A percentile compares a stretch with the other conserved stretches of the same genome.
These are phyloP conservation scores for Onygena corvina DNA, from an alignment of 2,329 filamentous ascomycete species.

Conservation along the genomic window DNA sequence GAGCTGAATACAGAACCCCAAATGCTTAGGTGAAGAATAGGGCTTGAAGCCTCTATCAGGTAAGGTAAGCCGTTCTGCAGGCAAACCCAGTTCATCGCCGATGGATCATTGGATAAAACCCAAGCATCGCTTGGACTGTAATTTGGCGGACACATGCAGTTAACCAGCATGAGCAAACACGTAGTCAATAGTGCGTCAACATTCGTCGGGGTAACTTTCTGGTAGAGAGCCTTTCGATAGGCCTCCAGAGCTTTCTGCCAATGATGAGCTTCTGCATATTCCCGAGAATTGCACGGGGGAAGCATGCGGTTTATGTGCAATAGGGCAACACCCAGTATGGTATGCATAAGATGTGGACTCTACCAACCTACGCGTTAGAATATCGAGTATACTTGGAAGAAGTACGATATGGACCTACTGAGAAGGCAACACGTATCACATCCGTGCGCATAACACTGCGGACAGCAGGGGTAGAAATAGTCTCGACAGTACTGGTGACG, in stretches of 20 bases:
- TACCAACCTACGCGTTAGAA: constrained; percentile 15
- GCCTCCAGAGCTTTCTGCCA: constrained; percentile 22
- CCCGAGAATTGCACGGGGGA: constrained; percentile 14
- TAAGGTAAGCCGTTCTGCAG: constrained; percentile 21
- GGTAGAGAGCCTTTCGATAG: constrained; percentile 20
- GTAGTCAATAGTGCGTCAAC: constrained; percentile 22
- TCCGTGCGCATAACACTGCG: constrained; percentile 12
- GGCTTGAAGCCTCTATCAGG: constrained; percentile 16
- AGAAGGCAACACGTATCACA: constrained; percentile 11
- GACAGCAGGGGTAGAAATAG: constrained; percentile 10
- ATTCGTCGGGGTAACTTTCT: constrained; percentile 16
- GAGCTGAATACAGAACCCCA: constrained; percentile 19
- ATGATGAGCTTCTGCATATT: constrained; percentile 21
- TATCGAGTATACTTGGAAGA: constrained; percentile 7
- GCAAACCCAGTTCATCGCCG: constrained; percentile 24
- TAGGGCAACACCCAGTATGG: constrained; percentile 21
- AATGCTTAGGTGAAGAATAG: constrained; percentile 18
- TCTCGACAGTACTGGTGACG: constrained; percentile 11
- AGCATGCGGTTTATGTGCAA: constrained; percentile 21
- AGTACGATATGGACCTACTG: constrained; percentile 18
- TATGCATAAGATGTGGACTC: constrained; percentile 24
- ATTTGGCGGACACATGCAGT: constrained; percentile 19
- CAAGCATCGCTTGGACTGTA: constrained; percentile 21
- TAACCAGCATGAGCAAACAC: constrained; percentile 24
- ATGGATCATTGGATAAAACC: constrained; percentile 20